Percentiles rank a stretch among this genome's conserved stretches.
Conservation (phyloP, 2,329 filamentous ascomycete genomes). For the Curvularia lunata region DNA sequence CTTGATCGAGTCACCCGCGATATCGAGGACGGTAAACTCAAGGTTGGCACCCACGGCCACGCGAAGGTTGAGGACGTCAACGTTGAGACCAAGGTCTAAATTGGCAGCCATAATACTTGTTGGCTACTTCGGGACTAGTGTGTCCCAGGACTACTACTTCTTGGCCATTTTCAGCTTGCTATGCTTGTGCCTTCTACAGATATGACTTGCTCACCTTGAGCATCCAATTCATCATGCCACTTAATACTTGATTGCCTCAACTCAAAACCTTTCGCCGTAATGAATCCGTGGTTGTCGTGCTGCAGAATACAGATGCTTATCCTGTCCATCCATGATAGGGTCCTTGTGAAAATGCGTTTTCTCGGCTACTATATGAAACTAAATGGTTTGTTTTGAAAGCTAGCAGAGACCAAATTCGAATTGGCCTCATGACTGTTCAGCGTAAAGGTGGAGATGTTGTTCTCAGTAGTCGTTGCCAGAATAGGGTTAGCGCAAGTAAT, state of each 20-base stretch:
- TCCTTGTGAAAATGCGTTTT: too few relatives aligned
- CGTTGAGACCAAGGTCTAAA: constrained; percentile 29
- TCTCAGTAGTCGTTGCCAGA: not conserved
- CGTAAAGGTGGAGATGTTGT: not conserved
- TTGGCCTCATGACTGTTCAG: too few relatives aligned
- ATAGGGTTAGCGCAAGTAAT: not conserved
- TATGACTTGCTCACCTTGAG: not conserved
- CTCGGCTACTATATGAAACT: too few relatives aligned
- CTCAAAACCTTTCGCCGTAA: not conserved
- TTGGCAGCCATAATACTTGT: not conserved
- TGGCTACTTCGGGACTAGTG: not conserved
- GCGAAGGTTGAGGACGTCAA: constrained; percentile 18
- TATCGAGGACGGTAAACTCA: constrained; percentile 47
- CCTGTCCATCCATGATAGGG: not conserved
- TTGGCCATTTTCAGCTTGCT: not conserved
- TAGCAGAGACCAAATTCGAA: too few relatives aligned
- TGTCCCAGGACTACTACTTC: not conserved
- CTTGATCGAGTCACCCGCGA: constrained; percentile 45
- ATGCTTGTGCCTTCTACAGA: not conserved
- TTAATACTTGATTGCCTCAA: not conserved
- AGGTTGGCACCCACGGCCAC: constrained; percentile 24
- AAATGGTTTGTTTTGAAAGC: too few relatives aligned
- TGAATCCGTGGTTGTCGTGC: not conserved
- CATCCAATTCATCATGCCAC: not conserved
- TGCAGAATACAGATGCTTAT: not conserved